A percentile compares a stretch with the other conserved stretches of the same genome.
phyloP scores from a whole-genome alignment of 2,329 filamentous ascomycete species.

The Botrytis deweyae region DNA sequence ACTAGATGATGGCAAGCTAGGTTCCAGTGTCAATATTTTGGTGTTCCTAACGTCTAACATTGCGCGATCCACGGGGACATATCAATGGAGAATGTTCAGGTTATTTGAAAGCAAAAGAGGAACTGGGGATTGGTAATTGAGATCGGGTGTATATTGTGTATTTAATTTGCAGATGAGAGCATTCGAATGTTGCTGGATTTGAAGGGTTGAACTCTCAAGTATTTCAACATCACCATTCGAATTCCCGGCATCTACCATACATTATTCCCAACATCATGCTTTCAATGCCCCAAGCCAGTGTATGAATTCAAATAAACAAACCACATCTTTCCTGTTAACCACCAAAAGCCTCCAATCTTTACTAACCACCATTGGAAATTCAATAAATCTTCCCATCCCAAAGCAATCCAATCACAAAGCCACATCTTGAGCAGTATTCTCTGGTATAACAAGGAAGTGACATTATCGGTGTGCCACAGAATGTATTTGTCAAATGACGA shows the following conservation, averaged over 20 bases:
- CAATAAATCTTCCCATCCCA: slow-evolving; percentile 16
- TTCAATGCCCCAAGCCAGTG: neutral
- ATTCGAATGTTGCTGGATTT: neutral
- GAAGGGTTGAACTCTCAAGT: neutral
- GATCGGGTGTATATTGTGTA: neutral
- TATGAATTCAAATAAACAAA: no score
- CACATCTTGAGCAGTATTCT: slow-evolving; percentile 5
- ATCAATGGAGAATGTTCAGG: neutral
- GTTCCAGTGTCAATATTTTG: neutral
- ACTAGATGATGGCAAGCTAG: neutral
- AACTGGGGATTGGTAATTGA: no score
- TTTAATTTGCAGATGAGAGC: neutral
- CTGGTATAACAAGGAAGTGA: neutral
- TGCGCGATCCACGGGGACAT: neutral
- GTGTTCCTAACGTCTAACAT: neutral
- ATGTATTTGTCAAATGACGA: slow-evolving; percentile 6
- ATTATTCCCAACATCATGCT: neutral
- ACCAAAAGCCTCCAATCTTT: slow-evolving; percentile 7
- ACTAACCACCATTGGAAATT: slow-evolving; percentile 6
- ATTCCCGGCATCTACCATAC: neutral
- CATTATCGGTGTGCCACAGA: neutral
- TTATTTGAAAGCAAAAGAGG: neutral
- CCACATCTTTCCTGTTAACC: neutral
- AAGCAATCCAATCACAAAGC: slow-evolving; percentile 13
- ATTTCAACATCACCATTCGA: neutral